Conservation (phyloP, 75 land plant genomes). For the Sequoiadendron giganteum region DNA sequence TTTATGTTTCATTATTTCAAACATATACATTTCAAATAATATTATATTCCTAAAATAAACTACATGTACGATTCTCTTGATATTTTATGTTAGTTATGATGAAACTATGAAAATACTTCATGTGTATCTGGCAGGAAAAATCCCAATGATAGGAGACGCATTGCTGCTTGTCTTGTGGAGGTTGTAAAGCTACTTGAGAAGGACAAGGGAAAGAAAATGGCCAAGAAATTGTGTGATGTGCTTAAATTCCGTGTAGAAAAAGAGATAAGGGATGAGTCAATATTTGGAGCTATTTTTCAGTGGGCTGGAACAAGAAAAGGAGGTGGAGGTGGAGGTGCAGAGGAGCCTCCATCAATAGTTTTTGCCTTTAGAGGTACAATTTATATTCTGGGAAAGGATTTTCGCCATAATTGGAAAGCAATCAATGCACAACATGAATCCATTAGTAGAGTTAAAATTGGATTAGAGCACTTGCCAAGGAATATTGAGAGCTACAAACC, state of each 20-base stretch:
- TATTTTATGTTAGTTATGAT: no score
- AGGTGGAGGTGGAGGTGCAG: not conserved
- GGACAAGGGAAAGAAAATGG: not conserved
- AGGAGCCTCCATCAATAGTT: no score
- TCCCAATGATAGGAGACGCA: not conserved
- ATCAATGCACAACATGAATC: no score
- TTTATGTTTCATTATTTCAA: no score
- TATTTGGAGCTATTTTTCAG: not conserved
- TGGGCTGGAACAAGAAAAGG: not conserved
- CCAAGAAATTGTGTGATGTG: not conserved
- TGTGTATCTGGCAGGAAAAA: not conserved
- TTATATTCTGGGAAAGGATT: no score
- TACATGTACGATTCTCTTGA: no score
- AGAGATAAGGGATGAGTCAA: not conserved
- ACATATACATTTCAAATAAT: no score
- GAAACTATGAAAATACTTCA: no score
- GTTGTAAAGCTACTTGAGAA: not conserved
- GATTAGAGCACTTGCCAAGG: not conserved
- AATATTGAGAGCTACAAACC: not conserved
- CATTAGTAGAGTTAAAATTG: no score
- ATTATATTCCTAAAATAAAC: accelerated
- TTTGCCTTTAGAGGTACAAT: no score
- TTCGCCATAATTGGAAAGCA: no score
- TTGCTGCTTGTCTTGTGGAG: not conserved
- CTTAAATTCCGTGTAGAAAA: not conserved